Base-by-base conservation (phyloP, 1,139 yeast genomes). In the Blastobotrys apis region DNA sequence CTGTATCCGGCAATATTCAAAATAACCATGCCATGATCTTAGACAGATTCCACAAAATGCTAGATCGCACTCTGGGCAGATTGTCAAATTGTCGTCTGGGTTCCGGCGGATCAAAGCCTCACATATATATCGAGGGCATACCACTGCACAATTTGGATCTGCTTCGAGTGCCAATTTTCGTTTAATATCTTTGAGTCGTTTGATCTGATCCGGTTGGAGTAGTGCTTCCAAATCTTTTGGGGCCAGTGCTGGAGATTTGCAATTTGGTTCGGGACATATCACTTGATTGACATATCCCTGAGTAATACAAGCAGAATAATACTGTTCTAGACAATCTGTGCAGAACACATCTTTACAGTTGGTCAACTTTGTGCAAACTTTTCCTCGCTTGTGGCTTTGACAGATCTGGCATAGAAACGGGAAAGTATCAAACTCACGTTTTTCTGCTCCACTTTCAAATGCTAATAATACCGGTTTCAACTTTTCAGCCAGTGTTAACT, bases 1-100 rank as follows among this genome's bases (percentile, higher is more conserved):
- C 19, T 62, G 60, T 19, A 66, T 60, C 13, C 70, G 68, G 56
- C 84, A 79, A 21, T 60, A 55, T 43, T 74, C 73, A 45, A 67
- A 72, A 16, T 72, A 64, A 2, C 85, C 84, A 61, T 81, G 90
- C 81, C 84, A 81, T 1, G 84, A 77, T 50, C 75, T 79, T 12
- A 70, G 62, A 58, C 88, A 81, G 29, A 69, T 71, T 49, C 70
- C 69, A 56, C 88, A 81, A 55, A 79, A 81, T 2, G 84, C 81
- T 55, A 74, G 70, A 12, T 65, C 60, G 58, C 87, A 81, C 8
- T 59, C 53, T 0, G 71, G 65, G 53, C 90, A 81, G 15, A 74
- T 68, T 6, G 79, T 71, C 49, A 81, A 63, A n/a, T 71, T 63
- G 13, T 75, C 78, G 43, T 72, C 74, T n/a, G 73, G 62, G 49